Percentiles rank a stretch among this genome's conserved stretches.
phyloP scores from a whole-genome alignment of 1,284 basidiomycete species.

The Puccinia novopanici region DNA sequence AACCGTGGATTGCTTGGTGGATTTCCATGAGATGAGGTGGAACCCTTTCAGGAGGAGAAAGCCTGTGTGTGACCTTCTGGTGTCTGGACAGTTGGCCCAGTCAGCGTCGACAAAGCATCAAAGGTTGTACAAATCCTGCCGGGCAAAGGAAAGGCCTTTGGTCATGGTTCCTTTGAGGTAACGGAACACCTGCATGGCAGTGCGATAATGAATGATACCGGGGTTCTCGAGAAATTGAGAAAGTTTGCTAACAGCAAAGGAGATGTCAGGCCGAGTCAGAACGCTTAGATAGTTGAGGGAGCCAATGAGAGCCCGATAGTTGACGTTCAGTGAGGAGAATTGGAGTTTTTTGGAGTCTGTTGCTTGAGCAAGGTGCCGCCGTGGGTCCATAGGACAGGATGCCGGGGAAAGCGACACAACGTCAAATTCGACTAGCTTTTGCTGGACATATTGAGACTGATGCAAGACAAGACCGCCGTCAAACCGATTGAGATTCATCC shows the following conservation, averaged over 20 bases:
- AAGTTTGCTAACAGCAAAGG: not conserved
- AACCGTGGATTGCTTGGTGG: slow-evolving; percentile 13
- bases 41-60: not conserved
- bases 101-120: not conserved
- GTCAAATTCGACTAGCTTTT: no score
- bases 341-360: not conserved
- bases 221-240: slow-evolving; percentile 13
- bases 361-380: no score
- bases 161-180: slow-evolving; percentile 14
- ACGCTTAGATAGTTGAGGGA: not conserved
- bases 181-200: not conserved
- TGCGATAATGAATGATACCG: not conserved
- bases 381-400: no score
- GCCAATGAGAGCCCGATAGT: not conserved
- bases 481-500: no score
- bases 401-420: no score
- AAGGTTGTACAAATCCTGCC: not conserved
- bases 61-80: not conserved
- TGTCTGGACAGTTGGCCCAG: slow-evolving; percentile 1
- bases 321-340: not conserved
- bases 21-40: slow-evolving; percentile 6
- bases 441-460: no score
- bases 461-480: no score
- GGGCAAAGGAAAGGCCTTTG: not conserved
- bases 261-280: slow-evolving; percentile 1